Base-by-base conservation (phyloP, 140 eudicot genomes). In the Erigeron philadelphicus region DNA sequence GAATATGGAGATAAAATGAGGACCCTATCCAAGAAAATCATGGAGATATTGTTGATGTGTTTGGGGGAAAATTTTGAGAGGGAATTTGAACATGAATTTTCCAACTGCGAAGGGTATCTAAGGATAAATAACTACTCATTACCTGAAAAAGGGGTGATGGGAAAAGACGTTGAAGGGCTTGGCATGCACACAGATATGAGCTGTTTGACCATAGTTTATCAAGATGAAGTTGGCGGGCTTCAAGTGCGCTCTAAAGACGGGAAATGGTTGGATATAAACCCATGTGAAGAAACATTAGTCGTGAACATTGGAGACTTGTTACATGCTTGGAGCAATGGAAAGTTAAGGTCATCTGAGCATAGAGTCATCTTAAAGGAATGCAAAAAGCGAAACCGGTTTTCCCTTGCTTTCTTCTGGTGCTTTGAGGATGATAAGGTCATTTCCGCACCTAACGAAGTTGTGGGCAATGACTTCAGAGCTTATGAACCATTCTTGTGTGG, bases 171-270 rank as follows among this genome's bases (percentile, higher is more conserved):
- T 43, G 84, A 80, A 79, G 92, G 92, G 63, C 92, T 86, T 45
- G 92, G 92, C 9, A 78, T 74, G 86, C 86, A 86, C 79, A 86
- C 92, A 8, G 92, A 83, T 78, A 86, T 83, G 92, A 80, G 92
- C 75, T 86, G 88, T 43, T 64, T 83, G 42, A 86, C 92, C 16
- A 76, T 86, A 13, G 84, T 86, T 45, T 83, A 81, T 63, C 88
- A 81, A 66, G 92, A 86, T 12, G 84, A 86, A 50, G 41, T 80
- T 21, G 87, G 88, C 1, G 87, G 92, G 74, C 88, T 86, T 59
- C 92, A 86, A 71, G 92, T 86, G 21, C 76, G 83, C 47, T 80
- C 92, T 3, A 80, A 83, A 61, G 88, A 83, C 15, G 86, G 83
- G 0, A 74, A 75, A 7, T 83, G 88, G 92, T 72, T 83, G 79